phyloP scores from a whole-genome alignment of 352 stramenopile genomes.

The Globisporangium radiosum region DNA sequence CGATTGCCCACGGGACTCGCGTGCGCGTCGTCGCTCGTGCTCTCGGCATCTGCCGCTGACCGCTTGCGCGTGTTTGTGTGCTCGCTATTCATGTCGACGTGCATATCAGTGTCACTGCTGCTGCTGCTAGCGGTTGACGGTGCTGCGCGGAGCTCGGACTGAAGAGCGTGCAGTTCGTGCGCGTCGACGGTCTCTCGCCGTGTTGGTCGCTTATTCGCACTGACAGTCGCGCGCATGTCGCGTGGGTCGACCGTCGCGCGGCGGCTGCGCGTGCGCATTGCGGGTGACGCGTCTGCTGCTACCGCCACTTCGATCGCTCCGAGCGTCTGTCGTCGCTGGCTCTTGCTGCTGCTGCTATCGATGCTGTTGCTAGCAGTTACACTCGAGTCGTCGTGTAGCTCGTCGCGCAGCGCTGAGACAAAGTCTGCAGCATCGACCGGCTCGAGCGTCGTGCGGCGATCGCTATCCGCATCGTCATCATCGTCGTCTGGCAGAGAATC shows the following conservation, averaged over 20 bases:
- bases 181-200: slow-evolving; percentile 61
- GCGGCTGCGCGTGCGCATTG: slow-evolving; percentile 20
- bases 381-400: slow-evolving; percentile 3
- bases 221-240: slow-evolving; percentile 27
- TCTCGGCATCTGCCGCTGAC: slow-evolving; percentile 8
- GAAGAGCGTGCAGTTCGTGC: slow-evolving; percentile 35
- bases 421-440: slow-evolving; percentile 35
- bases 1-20: not conserved
- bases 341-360: not conserved
- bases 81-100: slow-evolving; percentile 4
- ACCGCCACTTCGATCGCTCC: not conserved
- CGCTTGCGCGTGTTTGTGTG: slow-evolving; percentile 22
- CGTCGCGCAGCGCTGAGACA: slow-evolving; percentile 29
- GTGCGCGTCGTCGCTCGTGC: slow-evolving; percentile 3
- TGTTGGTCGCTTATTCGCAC: slow-evolving; percentile 6
- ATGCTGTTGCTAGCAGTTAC: not conserved
- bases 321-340: slow-evolving; percentile 6
- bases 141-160: slow-evolving; percentile 11
- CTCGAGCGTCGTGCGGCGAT: slow-evolving; percentile 46
- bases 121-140: no score
- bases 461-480: not conserved
- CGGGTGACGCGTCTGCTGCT: slow-evolving; percentile 12
- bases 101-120: not conserved
- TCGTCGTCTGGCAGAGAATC: not conserved
- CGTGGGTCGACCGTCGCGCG: slow-evolving; percentile 47